These are phyloP conservation scores for Alternaria atra DNA, from an alignment of 2,329 filamentous ascomycete species.

Conservation along the genomic window DNA sequence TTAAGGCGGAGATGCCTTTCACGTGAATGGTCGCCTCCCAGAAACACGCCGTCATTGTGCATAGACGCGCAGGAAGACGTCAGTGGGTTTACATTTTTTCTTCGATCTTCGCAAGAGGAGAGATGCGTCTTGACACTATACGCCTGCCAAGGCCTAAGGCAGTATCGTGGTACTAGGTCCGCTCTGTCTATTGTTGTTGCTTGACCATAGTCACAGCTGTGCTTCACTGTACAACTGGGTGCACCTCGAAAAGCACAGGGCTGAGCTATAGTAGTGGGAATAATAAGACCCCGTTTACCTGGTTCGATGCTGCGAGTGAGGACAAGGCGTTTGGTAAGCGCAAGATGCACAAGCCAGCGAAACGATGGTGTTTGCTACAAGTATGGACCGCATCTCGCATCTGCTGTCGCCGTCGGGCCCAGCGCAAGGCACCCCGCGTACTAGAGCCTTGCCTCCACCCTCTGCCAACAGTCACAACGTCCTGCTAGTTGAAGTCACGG, in stretches of 20 bases:
- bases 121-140: constrained; percentile 4
- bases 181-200: constrained; percentile 15
- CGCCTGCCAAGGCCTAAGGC: not conserved
- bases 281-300: constrained; percentile 23
- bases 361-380: constrained; percentile 23
- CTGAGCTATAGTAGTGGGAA: constrained; percentile 22
- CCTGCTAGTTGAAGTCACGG: constrained; percentile 22
- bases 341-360: constrained; percentile 13
- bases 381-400: constrained; percentile 1
- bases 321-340: constrained; percentile 13
- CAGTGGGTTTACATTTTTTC: constrained; percentile 19
- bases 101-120: constrained; percentile 1
- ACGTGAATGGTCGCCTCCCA: constrained; percentile 25
- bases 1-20: constrained; percentile 35
- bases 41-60: constrained; percentile 41
- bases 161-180: constrained; percentile 2
- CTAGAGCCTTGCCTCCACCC: not conserved
- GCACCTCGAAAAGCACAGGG: constrained; percentile 3
- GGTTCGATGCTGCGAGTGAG: constrained; percentile 20
- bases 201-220: constrained; percentile 8
- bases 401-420: not conserved
- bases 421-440: constrained; percentile 5
- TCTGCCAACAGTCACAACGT: not conserved
- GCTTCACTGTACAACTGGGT: constrained; percentile 17
- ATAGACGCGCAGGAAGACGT: constrained; percentile 29